phyloP scores from a whole-genome alignment of 2,329 filamentous ascomycete species.

The Epichloe coenophiala region DNA sequence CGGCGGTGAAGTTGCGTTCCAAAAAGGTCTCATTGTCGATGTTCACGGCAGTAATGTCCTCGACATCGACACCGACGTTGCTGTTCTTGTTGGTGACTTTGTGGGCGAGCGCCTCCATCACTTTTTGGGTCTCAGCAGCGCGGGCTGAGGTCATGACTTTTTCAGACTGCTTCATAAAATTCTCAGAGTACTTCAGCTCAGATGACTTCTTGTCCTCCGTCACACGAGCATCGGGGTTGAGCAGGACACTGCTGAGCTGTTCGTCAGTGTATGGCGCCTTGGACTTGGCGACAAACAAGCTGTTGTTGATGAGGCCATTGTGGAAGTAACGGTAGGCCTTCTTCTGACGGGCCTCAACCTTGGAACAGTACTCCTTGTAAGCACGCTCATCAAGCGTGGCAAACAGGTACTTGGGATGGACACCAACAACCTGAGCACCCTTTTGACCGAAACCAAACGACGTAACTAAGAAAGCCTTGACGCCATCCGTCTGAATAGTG shows the following conservation, averaged over 20 bases:
- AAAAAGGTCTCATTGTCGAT: constrained; percentile 90
- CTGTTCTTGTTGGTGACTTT: constrained; percentile 43
- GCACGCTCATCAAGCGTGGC: constrained; percentile 82
- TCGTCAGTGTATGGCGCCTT: constrained; percentile 82
- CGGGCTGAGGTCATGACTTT: constrained; percentile 37
- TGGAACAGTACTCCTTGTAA: constrained; percentile 69
- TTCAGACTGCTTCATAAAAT: constrained; percentile 53
- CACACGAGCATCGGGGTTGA: constrained; percentile 88
- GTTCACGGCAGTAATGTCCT: constrained; percentile 77
- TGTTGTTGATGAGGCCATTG: constrained; percentile 96
- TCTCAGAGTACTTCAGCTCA: constrained; percentile 57
- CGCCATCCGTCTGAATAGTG: constrained; percentile 88
- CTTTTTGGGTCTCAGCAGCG: constrained; percentile 52
- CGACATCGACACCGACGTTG: constrained; percentile 87
- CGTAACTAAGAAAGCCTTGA: constrained; percentile 98
- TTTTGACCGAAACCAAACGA: constrained; percentile 99
- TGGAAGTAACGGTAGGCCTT: constrained; percentile 98
- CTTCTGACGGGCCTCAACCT: constrained; percentile 91
- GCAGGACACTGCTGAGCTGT: constrained; percentile 74
- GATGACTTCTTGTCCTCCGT: constrained; percentile 74
- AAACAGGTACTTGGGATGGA: constrained; percentile 92
- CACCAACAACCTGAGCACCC: constrained; percentile 91
- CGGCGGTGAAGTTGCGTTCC: constrained; percentile 80
- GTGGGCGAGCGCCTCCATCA: constrained; percentile 65
- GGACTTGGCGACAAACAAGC: constrained; percentile 88